Evolutionary conservation across 2,329 filamentous ascomycete genomes (phyloP).

Genomic region (Parastagonospora nodorum): DNA sequence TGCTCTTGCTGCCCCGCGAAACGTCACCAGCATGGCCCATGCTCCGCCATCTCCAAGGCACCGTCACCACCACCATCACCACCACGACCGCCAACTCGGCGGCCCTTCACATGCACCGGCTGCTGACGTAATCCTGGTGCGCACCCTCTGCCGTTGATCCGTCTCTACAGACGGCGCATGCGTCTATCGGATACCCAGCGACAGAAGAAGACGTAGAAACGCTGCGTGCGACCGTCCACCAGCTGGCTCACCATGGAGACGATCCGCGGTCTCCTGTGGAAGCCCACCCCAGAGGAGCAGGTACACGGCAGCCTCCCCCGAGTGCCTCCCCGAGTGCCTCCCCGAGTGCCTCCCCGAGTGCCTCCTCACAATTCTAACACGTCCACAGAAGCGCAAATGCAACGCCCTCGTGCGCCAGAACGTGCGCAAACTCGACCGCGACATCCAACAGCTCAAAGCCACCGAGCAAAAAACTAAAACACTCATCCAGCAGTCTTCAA

Average conservation of each 20-base stretch:
- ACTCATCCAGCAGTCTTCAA: constrained; percentile 81
- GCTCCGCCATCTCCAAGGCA: constrained; percentile 25
- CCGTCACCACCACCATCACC: constrained; percentile 12
- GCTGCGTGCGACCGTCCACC: neutral
- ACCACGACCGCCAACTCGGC: constrained; percentile 9
- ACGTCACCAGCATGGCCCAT: constrained; percentile 31
- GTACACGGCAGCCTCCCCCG: constrained; percentile 53
- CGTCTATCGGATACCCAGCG: neutral
- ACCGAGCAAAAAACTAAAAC: constrained; percentile 76
- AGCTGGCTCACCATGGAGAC: constrained; percentile 71
- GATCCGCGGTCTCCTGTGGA: constrained; percentile 83
- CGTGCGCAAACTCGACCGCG: constrained; percentile 91
- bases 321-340: neutral
- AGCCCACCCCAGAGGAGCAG: constrained; percentile 91
- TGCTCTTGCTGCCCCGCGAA: constrained; percentile 31
- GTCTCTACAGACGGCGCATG: neutral
- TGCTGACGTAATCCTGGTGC: neutral
- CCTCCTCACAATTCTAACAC: constrained; percentile 13
- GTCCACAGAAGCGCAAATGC: constrained; percentile 84
- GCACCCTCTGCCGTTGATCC: neutral
- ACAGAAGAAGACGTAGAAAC: neutral
- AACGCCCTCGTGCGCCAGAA: constrained; percentile 88
- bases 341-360: constrained; percentile 1
- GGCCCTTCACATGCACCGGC: neutral
- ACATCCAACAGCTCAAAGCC: constrained; percentile 77